Evolutionary conservation across 192 early-diverging fungal genomes (phyloP).

Genomic region (Mortierella claussenii): DNA sequence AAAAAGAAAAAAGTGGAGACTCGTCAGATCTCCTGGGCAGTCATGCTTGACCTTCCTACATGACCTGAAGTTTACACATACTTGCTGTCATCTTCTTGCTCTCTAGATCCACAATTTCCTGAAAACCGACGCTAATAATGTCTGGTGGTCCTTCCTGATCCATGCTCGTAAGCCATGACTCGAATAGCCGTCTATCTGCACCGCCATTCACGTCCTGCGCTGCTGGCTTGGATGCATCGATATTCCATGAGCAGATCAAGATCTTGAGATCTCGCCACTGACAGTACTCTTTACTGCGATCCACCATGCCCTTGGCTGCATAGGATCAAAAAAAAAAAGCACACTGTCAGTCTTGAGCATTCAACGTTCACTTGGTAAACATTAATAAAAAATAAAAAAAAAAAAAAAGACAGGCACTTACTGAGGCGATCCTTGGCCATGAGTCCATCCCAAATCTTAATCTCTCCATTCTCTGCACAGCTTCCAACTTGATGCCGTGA

Average conservation of each 20-base stretch:
- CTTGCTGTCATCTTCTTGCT: slow-evolving; percentile 84
- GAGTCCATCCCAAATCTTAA: slow-evolving; percentile 84
- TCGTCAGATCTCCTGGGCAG: too few relatives aligned
- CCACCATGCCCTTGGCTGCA: slow-evolving; percentile 71
- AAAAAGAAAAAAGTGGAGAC: too few relatives aligned
- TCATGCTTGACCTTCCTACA: too few relatives aligned
- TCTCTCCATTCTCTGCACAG: slow-evolving; percentile 68
- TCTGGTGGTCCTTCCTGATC: slow-evolving; percentile 68
- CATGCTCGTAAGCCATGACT: slow-evolving; percentile 59
- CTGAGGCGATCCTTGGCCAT: slow-evolving; percentile 74
- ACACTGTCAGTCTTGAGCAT: neutral
- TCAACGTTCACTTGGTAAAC: neutral
- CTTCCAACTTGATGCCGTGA: slow-evolving; percentile 68
- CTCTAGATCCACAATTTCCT: slow-evolving; percentile 90
- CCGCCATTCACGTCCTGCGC: slow-evolving; percentile 71
- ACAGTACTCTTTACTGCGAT: slow-evolving; percentile 70
- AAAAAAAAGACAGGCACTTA: slow-evolving; percentile 35
- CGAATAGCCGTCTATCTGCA: slow-evolving; percentile 54
- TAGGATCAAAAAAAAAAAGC: too few relatives aligned
- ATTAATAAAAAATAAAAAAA: neutral
- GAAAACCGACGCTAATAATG: slow-evolving; percentile 85
- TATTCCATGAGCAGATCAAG: slow-evolving; percentile 93
- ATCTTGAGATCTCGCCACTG: slow-evolving; percentile 73
- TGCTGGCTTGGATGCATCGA: slow-evolving; percentile 89
- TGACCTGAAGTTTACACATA: too few relatives aligned